phyloP scores from a whole-genome alignment of 352 stramenopile species.

The Phytophthora pisi region DNA sequence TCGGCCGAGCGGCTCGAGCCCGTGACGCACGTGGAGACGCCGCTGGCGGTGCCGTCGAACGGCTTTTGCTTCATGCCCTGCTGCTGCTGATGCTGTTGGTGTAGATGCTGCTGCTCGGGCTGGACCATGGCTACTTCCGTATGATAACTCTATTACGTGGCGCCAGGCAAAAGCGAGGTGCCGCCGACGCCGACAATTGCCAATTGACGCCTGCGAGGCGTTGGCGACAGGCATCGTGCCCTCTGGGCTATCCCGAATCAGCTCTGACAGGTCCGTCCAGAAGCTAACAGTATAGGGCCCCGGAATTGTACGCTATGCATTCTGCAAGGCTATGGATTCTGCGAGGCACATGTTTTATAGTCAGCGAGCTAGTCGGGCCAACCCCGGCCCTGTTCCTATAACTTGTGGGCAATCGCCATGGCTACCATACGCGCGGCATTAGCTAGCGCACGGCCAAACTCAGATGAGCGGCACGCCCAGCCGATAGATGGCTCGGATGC shows the following conservation, averaged over 20 bases:
- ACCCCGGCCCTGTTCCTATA: not conserved
- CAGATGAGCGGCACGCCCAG: no score
- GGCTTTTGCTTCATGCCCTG: slow-evolving; percentile 29
- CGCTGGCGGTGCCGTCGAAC: slow-evolving; percentile 35
- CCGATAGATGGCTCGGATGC: no score
- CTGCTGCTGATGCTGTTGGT: not conserved
- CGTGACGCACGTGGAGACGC: slow-evolving; percentile 30
- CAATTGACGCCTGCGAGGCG: slow-evolving; percentile 34
- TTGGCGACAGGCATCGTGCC: slow-evolving; percentile 5
- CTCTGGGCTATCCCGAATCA: no score
- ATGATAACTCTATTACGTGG: not conserved
- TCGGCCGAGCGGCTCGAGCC: slow-evolving; percentile 35
- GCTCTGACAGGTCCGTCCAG: not conserved
- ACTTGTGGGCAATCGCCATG: slow-evolving; percentile 8
- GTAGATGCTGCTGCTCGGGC: slow-evolving; percentile 14
- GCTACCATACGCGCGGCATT: slow-evolving; percentile 18
- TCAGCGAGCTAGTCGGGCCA: slow-evolving; percentile 18
- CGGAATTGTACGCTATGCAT: slow-evolving; percentile 11
- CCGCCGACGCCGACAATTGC: slow-evolving; percentile 24
- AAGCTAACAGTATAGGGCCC: not conserved
- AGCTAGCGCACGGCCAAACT: slow-evolving; percentile 24
- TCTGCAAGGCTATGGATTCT: slow-evolving; percentile 17
- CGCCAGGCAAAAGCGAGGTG: not conserved
- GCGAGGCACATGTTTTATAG: slow-evolving; percentile 5
- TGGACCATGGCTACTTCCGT: slow-evolving; percentile 14